phyloP scores from a whole-genome alignment of 352 stramenopile genomes.

The Globisporangium sylvaticum region DNA sequence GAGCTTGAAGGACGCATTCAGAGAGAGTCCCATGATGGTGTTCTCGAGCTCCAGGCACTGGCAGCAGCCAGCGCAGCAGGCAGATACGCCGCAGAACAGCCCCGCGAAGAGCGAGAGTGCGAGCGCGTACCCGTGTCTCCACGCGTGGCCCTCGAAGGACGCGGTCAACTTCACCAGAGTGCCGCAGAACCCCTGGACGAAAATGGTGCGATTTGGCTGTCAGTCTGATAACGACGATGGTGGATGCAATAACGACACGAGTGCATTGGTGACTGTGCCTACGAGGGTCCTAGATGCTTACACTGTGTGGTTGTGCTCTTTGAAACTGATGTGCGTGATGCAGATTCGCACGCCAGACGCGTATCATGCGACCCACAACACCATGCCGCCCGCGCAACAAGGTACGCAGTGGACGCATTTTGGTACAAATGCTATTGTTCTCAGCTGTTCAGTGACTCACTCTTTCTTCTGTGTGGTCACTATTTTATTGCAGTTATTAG shows the following conservation, averaged over 20 bases:
- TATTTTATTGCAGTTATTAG: conserved; percentile 42
- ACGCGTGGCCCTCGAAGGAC: conserved; percentile 37
- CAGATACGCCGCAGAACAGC: conserved; percentile 10
- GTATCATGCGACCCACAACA: conserved; percentile 69
- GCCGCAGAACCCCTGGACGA: conserved; percentile 24
- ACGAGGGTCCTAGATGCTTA: background rate
- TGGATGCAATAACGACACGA: background rate
- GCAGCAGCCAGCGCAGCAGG: conserved; percentile 1
- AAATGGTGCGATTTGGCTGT: conserved; percentile 28
- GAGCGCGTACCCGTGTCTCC: background rate
- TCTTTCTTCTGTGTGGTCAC: background rate
- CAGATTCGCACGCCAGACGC: conserved; percentile 53
- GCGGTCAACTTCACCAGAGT: conserved; percentile 34
- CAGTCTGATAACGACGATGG: background rate
- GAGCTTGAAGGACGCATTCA: background rate
- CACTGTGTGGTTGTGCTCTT: background rate
- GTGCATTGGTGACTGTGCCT: background rate
- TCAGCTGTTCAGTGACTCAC: background rate
- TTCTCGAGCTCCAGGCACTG: conserved; percentile 21
- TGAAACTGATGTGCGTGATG: conserved; percentile 1
- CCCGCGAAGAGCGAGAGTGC: background rate
- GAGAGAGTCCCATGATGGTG: conserved; percentile 14
- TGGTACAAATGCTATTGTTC: background rate
- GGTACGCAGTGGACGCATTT: conserved; percentile 22
- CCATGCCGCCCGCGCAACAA: conserved; percentile 56